Conservation (phyloP, 176 grass and related monocot genomes). For the Aegilops speltoides region DNA sequence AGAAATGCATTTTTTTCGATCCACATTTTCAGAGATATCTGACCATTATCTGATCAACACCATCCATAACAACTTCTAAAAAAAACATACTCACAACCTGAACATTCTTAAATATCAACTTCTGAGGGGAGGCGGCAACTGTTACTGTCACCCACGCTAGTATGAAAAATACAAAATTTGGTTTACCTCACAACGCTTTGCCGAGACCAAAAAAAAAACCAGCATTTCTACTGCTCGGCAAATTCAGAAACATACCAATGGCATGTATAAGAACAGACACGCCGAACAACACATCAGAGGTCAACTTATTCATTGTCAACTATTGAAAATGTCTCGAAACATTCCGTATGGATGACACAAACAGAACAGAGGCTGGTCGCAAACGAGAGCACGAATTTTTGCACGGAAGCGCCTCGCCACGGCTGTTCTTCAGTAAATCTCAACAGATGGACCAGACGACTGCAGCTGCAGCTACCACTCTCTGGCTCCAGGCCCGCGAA, state of each 20-base stretch:
- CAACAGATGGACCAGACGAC: not conserved
- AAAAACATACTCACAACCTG: not conserved
- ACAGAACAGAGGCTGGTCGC: not conserved
- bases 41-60: not conserved
- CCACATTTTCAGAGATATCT: too few relatives aligned
- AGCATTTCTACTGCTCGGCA: not conserved
- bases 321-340: not conserved
- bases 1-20: too few relatives aligned
- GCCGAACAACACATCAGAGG: not conserved
- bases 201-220: not conserved
- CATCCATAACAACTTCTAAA: not conserved
- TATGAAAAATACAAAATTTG: not conserved
- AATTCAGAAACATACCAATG: not conserved
- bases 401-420: not conserved
- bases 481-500: not conserved
- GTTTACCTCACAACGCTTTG: not conserved
- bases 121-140: not conserved
- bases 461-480: not conserved
- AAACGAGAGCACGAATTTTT: not conserved
- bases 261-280: not conserved
- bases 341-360: slow-evolving; percentile 30
- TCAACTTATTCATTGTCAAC: not conserved
- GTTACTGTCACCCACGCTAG: not conserved
- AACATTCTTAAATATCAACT: not conserved
- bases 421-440: slow-evolving; percentile 13